Evolutionary conservation across 2,329 filamentous ascomycete species (phyloP).

Genomic region (Colletotrichum endophyticum): DNA sequence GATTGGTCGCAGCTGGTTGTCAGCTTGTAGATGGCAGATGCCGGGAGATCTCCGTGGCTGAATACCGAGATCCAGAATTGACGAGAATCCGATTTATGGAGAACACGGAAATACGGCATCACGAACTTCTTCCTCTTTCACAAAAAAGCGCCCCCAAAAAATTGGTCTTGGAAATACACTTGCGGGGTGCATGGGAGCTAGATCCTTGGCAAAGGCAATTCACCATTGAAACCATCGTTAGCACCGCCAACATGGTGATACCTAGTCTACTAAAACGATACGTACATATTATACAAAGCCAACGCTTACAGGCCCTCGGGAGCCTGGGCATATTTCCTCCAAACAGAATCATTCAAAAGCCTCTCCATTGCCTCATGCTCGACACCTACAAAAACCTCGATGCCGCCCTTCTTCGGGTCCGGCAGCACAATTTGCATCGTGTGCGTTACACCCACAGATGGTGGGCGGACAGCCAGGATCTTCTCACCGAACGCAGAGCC

Average conservation of each 20-base stretch:
- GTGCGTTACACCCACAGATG: slow-evolving; percentile 35
- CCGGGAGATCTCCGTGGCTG: slow-evolving; percentile 14
- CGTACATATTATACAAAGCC: neutral
- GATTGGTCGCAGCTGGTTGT: neutral
- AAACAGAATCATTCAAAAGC: slow-evolving; percentile 32
- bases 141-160: neutral
- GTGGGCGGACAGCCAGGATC: slow-evolving; percentile 34
- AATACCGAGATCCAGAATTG: neutral
- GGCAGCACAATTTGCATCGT: slow-evolving; percentile 36
- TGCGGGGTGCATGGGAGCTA: neutral
- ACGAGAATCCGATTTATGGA: neutral
- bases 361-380: slow-evolving; percentile 30
- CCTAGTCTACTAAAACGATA: neutral
- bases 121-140: neutral
- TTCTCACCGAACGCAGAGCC: slow-evolving; percentile 30
- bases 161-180: neutral
- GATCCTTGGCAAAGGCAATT: neutral
- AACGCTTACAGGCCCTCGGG: neutral
- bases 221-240: neutral
- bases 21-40: neutral
- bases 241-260: neutral
- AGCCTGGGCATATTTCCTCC: slow-evolving; percentile 8
- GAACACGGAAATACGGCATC: neutral
- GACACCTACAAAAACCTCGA: slow-evolving; percentile 38
- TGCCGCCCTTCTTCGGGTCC: slow-evolving; percentile 32